Evolutionary conservation across 495 filamentous ascomycete genomes (phyloP), one percentile per base, ranked within the genome.

Genomic region (Penicillium simplicissimum): DNA sequence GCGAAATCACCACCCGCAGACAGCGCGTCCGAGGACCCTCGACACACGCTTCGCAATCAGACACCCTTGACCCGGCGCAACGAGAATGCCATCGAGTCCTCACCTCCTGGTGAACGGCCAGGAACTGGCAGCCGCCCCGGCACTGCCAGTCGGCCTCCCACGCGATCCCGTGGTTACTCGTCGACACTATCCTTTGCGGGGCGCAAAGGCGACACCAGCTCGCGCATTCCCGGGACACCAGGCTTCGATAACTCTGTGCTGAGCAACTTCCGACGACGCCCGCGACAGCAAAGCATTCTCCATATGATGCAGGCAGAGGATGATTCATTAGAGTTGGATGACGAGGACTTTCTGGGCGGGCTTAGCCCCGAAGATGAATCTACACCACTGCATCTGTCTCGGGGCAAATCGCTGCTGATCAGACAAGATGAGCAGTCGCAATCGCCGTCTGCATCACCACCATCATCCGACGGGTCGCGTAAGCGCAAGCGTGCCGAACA

Each of bases 221-320:
- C 77, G 23, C 74, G 74, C 23, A 65, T 80, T 31, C 76, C 74
- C 15, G 81, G 74, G 15, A 86, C 83, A 4, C 83, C 84, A 51
- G 81, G 78, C 4, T 80, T 81, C 49, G 84, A 87, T 38, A 85
- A 67, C 31, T 86, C 84, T 7, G 71, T 87, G 42, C 43, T 80
- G 55, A 79, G 71, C 65, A 88, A 87, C 63, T 90, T 90, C 72
- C 87, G 83, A 60, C 77, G 84, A 37, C 77, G 88, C 59, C 79
- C 86, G 15, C 78, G 87, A 72, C 87, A 91, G 68, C 83, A 85
- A 7, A 91, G 88, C 69, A 83, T 91, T 57, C 73, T 91, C 14
- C 82, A 85, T 17, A 85, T 87, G 76, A 82, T 85, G 64, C 84
- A 86, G 52, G 69, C 73, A 1, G 79, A 83, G 40, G 79, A 84